Base-by-base conservation (phyloP, 768 basidiomycete genomes). In the Collybiopsis luxurians region DNA sequence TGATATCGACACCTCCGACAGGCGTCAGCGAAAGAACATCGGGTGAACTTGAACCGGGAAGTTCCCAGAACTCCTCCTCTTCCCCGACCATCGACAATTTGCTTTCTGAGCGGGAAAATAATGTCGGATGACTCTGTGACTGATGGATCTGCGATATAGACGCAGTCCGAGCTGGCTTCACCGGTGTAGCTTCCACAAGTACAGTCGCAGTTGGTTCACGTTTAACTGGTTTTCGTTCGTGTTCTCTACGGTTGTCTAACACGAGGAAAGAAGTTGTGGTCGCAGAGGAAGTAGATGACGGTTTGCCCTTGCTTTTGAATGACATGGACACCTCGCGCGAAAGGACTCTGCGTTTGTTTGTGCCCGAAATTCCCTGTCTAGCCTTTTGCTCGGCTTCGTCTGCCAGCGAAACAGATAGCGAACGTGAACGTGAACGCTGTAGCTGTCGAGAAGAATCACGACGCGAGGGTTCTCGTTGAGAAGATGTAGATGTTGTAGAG, bases 311-410 rank as follows among this genome's bases (percentile, higher is more conserved):
- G 19, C 51, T 48, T 47, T 62, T 57, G 56, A 59, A 56, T 17
- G 84, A 84, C 89, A 91, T 92, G 70, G 86, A 90, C 60, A 90
- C 76, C 66, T 91, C 88, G 30, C 87, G 79, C 57, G 77, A 84
- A n/a, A 90, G 69, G 1, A 80, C 71, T 26, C 43, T 47, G 10
- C 80, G 77, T 59, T 81, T 82, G 64, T 82, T 82, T 13, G 68
- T 66, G 1, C 66, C 66, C n/a, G 70, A 64, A 0, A 67, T 67
- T 27, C 67, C 67, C 28, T 71, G 73, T 3, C 66, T 67, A 3
- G 67, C 69, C 7, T 68, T 74, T 64, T 73, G 73, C 61, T 78
- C 79, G 50, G 71, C 70, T 61, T 90, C 87, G 59, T 85, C 82
- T 9, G 85, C 84, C 4, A 91, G 77, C 0, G 88, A 83, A n/a